Conservation (phyloP, 495 filamentous ascomycete genomes). For the Penicillium crystallinum region DNA sequence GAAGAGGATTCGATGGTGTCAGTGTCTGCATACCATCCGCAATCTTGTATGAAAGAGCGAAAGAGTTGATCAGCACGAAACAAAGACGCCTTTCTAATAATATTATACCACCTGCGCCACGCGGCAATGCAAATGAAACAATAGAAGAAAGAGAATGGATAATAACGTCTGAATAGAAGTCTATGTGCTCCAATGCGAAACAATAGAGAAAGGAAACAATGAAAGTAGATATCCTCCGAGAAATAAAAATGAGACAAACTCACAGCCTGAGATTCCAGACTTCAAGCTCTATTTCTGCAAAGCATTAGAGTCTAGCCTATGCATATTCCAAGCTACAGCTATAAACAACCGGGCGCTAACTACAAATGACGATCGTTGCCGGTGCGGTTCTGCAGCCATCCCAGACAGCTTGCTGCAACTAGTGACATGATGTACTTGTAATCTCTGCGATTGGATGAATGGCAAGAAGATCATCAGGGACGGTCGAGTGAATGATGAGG, state of each 20-base stretch:
- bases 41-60: background rate
- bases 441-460: slow-evolving; percentile 8
- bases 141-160: slow-evolving; percentile 15
- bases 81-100: slow-evolving; percentile 17
- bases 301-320: slow-evolving; percentile 2
- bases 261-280: background rate
- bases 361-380: background rate
- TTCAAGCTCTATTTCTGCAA: slow-evolving; percentile 7
- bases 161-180: background rate
- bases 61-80: slow-evolving; percentile 1
- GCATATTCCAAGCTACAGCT: slow-evolving; percentile 5
- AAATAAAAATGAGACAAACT: background rate
- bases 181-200: background rate
- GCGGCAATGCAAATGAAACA: slow-evolving; percentile 17
- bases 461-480: slow-evolving; percentile 12
- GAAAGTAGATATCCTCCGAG: background rate
- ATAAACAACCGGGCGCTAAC: slow-evolving; percentile 1
- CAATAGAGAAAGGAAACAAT: background rate
- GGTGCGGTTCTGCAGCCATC: slow-evolving; percentile 11
- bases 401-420: slow-evolving; percentile 13
- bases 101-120: slow-evolving; percentile 1
- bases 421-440: background rate
- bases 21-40: slow-evolving; percentile 13
- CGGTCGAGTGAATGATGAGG: background rate
- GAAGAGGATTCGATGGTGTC: background rate